Base-by-base conservation (phyloP, 2,329 filamentous ascomycete genomes). In the Penicillium expansum region DNA sequence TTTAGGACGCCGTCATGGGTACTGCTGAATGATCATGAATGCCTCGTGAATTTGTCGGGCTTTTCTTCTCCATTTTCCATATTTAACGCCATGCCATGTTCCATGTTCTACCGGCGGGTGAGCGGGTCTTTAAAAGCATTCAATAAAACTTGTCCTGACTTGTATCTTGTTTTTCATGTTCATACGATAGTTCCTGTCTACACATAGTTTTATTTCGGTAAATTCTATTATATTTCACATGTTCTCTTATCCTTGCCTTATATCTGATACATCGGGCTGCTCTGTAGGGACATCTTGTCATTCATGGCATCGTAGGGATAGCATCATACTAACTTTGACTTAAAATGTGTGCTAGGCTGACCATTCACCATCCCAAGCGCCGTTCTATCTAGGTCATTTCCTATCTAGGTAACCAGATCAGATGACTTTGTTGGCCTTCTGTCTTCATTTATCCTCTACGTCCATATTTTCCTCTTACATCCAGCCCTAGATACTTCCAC, bases 1-100 rank as follows among this genome's bases (percentile, higher is more conserved):
- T 59, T 11, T 47, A 71, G 69, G 60, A 64, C 42, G 67, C 67
- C 50, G 69, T 71, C 18, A 65, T 71, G 62, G 66, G 67, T 4
- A 58, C 59, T 44, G 30, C 30, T 47, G 44, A 47, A 47, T 47
- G 20, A 47, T 47, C 18, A 20, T 24, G 55, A 58, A 9, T 62
- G 13, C 55, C 16, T 52, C 54, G 32, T 64, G 22, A 60, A 29
- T 20, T 4, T 41, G n/a, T 55, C 14, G 43, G 47, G 14, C 9
- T 20, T 20, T 38, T 27, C 13, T 35, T 27, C 8, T 35, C 10
- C 27, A 51, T 48, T 43, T 51, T 48, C 37, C 50, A 41, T 39
- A 29, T 45, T 49, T 55, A 42, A 52, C 18, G 20, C 35, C 30
- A 38, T 60, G 14, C 16, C 48, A 35, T 48, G 27, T 53, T 45